Evolutionary conservation across 139 green algal species (phyloP).

Genomic region (Nannochloris sp.): DNA sequence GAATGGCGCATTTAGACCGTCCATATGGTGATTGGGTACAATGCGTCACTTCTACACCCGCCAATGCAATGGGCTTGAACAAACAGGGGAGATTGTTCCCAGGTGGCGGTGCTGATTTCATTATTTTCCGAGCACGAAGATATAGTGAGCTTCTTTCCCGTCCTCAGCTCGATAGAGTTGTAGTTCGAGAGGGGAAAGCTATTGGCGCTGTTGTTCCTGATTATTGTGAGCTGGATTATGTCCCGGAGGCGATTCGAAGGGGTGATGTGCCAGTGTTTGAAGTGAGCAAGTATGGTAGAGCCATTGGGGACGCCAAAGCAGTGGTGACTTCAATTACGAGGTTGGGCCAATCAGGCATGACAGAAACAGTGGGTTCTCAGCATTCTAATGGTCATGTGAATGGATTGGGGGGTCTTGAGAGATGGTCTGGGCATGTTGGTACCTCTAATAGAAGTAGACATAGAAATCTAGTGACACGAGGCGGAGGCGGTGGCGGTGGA

Average conservation of each 20-base stretch:
- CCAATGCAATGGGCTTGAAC: slow-evolving; percentile 50
- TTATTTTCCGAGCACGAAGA: slow-evolving; percentile 48
- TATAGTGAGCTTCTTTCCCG: slow-evolving; percentile 59
- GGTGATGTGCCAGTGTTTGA: not conserved
- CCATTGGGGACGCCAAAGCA: not conserved
- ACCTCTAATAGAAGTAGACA: no score
- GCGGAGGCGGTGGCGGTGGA: no score
- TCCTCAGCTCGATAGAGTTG: slow-evolving; percentile 44
- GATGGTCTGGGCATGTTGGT: no score
- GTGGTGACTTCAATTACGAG: no score
- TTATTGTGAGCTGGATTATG: slow-evolving; percentile 42
- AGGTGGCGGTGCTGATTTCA: slow-evolving; percentile 48
- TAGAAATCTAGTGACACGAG: no score
- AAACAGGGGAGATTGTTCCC: slow-evolving; percentile 26
- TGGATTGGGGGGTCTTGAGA: no score
- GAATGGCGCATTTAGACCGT: slow-evolving; percentile 59
- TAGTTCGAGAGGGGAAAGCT: slow-evolving; percentile 27
- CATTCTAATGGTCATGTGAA: no score
- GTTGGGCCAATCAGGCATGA: no score
- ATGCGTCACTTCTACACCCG: slow-evolving; percentile 36
- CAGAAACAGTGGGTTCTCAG: no score
- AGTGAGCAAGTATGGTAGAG: not conserved
- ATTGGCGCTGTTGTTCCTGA: slow-evolving; percentile 15
- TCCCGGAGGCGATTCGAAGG: slow-evolving; percentile 10
- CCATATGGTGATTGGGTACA: slow-evolving; percentile 47